Base-by-base conservation (phyloP, 176 grass and related monocot species). In the Oryza glaberrima region DNA sequence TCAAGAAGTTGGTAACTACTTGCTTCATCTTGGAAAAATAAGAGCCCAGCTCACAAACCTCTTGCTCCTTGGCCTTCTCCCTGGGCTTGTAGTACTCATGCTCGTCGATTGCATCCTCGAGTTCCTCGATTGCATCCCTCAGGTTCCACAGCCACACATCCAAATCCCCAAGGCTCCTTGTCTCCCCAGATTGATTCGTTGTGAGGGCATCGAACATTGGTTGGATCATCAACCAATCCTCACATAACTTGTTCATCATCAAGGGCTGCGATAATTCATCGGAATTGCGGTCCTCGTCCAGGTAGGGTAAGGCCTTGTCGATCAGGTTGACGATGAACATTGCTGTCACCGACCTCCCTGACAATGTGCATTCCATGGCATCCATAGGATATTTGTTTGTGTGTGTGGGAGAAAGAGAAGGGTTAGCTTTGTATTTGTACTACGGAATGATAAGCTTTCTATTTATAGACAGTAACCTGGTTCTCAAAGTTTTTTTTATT, bases 61-160 rank as follows among this genome's bases (percentile, higher is more conserved):
- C 69, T 1, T 7, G 70, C 46, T 78, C 85, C 17, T 81, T n/a
- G 9, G 86, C 61, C 74, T 68, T 91, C 70, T 82, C 81, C 19
- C 76, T 45, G 11, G 81, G 86, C 77, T 91, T 76, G 3, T 73
- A 60, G 43, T 91, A 85, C 20, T 75, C 48, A 17, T 88, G 49
- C 82, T 92, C 90, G 51, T 88, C 90, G 19, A 92, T 28, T 0
- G 32, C 90, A 46, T 91, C 89, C 17, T 91, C 89, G 0, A 85
- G 85, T 5, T 40, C 56, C 77, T 87, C 84, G 19, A 91, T 34
- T 5, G 45, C 80, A 60, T 84, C 61, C 45, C 85, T 84, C 12
- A 91, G 78, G 65, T 40, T 19, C 89, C 89, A 91, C 20, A 91
- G 6, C 89, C 85, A 88, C 9, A 7, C 3, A 67, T 82, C 75